These are phyloP conservation scores for Dactylonectria macrodidyma DNA, from an alignment of 2,329 filamentous ascomycete genomes.

Conservation along the genomic window DNA sequence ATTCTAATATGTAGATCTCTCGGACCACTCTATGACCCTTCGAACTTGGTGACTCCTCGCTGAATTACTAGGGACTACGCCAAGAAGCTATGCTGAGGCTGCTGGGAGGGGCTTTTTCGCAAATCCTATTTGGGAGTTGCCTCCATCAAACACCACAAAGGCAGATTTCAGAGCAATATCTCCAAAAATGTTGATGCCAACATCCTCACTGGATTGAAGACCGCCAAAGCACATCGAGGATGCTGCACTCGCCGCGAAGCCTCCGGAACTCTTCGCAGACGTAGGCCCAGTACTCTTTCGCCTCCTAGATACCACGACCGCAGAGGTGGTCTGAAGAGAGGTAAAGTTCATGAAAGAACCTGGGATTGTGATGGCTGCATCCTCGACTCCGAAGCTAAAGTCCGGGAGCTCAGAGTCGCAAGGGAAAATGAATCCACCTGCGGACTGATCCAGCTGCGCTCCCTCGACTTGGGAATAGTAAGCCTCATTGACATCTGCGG, in stretches of 20 bases:
- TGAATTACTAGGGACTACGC: too few species aligned
- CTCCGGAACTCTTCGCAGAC: too few species aligned
- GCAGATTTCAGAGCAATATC: slow-evolving; percentile 74
- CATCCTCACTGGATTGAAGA: slow-evolving; percentile 68
- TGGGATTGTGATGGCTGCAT: slow-evolving; percentile 69
- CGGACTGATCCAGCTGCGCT: slow-evolving; percentile 55
- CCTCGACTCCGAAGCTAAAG: slow-evolving; percentile 70
- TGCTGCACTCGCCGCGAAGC: too few species aligned
- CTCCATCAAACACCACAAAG: slow-evolving; percentile 69
- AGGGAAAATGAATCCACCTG: slow-evolving; percentile 64
- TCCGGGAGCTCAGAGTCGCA: slow-evolving; percentile 63
- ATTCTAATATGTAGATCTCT: too few species aligned
- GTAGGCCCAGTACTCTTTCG: too few species aligned
- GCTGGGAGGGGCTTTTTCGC: slow-evolving; percentile 32
- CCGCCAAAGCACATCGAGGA: slow-evolving; percentile 72
- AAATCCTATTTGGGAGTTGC: slow-evolving; percentile 41
- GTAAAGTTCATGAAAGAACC: slow-evolving; percentile 71
- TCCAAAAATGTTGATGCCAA: slow-evolving; percentile 72
- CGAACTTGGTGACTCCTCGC: too few species aligned
- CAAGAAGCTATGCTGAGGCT: not conserved
- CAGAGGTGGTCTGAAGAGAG: slow-evolving; percentile 31
- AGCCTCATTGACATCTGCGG: slow-evolving; percentile 63
- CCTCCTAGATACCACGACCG: not conserved
- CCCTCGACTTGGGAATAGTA: slow-evolving; percentile 65
- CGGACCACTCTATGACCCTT: too few species aligned